Evolutionary conservation across 2,329 filamentous ascomycete species (phyloP), one percentile per base, ranked within the genome.

Genomic region (Ceratocystis colombiana): DNA sequence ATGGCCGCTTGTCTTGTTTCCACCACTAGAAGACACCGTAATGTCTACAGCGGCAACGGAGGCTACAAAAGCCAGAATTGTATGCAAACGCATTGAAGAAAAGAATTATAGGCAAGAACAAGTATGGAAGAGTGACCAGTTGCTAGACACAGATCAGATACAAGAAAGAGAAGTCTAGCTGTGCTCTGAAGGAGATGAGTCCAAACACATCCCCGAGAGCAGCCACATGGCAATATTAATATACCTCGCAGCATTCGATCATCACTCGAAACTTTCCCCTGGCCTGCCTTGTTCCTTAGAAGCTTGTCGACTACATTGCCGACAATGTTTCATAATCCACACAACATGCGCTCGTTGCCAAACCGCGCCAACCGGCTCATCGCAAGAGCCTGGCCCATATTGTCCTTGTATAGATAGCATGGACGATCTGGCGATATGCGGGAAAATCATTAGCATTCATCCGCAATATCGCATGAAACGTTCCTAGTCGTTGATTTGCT

Each of bases 1-100:
- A 64, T 78, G 76, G 12, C 75, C 76, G 20, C 75, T 77, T 0
- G 77, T 79, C 12, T 71, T 73, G 64, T 79, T 79, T 2, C 77
- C 77, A 5, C 76, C 75, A 1, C 72, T 72, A 1, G 73, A 72
- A 10, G 71, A 72, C 3, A 79, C 75, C 7, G 70, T 71, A 57
- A 79, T 77, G 64, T 74, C 70, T 22, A 78, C 69, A 59, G 76
- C 74, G 20, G 67, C 63, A 22, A 65, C 67, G 12, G 61, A 64
- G 15, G 62, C 65, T 15, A 61, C 62, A 12, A 66, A 37, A 45
- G 61, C 61, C 22, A 66, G 41, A 41, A 66, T 25, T 3, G 61
- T 59, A 22, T 46, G 33, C 17, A 66, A 22, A 53, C 55, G 61
- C 65, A 66, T 66, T 33, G 30, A n/a, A 37, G 55, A 59, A 59